Conservation (phyloP, 305 asterid genomes). For the Withania somnifera region DNA sequence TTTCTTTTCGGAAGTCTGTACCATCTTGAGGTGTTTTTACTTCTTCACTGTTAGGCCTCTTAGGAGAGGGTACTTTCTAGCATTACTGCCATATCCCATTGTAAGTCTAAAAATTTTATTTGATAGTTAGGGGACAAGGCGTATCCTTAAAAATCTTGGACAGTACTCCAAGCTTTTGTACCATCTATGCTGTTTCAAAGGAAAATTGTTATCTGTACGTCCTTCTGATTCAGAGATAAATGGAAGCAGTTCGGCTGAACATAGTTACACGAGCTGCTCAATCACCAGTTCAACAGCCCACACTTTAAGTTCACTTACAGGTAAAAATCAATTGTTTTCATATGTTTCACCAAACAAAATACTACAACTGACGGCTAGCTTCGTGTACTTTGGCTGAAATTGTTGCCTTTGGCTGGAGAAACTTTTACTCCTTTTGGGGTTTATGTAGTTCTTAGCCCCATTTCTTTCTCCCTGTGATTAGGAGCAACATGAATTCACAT, state of each 20-base stretch:
- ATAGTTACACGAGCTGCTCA: constrained; percentile 40
- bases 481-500: neutral
- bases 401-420: neutral
- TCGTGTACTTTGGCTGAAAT: neutral
- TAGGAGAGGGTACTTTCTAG: neutral
- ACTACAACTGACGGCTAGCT: neutral
- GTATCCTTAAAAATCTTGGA: constrained; percentile 57
- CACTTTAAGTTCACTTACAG: constrained; percentile 35
- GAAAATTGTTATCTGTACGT: constrained; percentile 51
- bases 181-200: constrained; percentile 70
- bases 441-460: neutral
- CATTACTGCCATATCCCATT: neutral
- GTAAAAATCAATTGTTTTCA: constrained; percentile 12
- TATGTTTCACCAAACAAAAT: neutral
- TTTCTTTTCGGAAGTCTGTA: neutral
- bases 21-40: neutral
- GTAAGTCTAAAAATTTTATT: neutral
- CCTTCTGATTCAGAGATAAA: constrained; percentile 50
- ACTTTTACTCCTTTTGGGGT: neutral
- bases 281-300: constrained; percentile 33
- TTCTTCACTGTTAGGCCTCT: neutral
- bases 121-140: constrained; percentile 33
- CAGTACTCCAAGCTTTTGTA: constrained; percentile 48
- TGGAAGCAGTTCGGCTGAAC: constrained; percentile 33
- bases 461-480: neutral